These are phyloP conservation scores for Rhodocollybia butyracea DNA, from an alignment of 768 basidiomycete genomes.

Conservation along the genomic window DNA sequence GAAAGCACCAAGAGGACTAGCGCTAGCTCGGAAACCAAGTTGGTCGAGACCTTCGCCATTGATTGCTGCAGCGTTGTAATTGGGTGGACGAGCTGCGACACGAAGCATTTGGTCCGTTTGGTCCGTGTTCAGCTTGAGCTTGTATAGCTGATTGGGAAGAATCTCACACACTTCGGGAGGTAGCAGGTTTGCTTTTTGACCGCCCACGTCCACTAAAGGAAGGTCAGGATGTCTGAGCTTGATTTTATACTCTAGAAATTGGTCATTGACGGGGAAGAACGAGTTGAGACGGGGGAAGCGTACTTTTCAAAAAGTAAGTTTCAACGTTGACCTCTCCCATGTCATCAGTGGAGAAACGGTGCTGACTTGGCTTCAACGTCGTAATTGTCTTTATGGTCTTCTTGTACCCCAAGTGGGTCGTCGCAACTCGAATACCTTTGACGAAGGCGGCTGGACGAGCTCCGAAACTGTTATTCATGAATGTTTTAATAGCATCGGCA, in stretches of 20 bases:
- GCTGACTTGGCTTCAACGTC: constrained; percentile 41
- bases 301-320: constrained; percentile 66
- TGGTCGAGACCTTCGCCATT: constrained; percentile 55
- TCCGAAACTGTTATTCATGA: constrained; percentile 51
- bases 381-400: constrained; percentile 65
- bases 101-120: constrained; percentile 75
- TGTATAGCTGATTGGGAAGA: constrained; percentile 62
- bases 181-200: constrained; percentile 44
- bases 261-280: constrained; percentile 17
- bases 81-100: constrained; percentile 66
- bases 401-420: constrained; percentile 69
- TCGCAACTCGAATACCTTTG: constrained; percentile 60
- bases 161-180: constrained; percentile 79
- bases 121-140: constrained; percentile 62
- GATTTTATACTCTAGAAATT: constrained; percentile 55
- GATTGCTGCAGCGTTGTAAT: constrained; percentile 63
- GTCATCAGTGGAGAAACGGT: constrained; percentile 56
- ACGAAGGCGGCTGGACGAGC: constrained; percentile 61
- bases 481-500: constrained; percentile 56
- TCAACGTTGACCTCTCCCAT: constrained; percentile 57
- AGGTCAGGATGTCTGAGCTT: constrained; percentile 46
- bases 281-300: constrained; percentile 34
- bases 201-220: constrained; percentile 59
- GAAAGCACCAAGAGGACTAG: constrained; percentile 50
- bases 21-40: constrained; percentile 51